phyloP scores from a whole-genome alignment of 1,284 basidiomycete genomes.

The Ustilago trichophora region DNA sequence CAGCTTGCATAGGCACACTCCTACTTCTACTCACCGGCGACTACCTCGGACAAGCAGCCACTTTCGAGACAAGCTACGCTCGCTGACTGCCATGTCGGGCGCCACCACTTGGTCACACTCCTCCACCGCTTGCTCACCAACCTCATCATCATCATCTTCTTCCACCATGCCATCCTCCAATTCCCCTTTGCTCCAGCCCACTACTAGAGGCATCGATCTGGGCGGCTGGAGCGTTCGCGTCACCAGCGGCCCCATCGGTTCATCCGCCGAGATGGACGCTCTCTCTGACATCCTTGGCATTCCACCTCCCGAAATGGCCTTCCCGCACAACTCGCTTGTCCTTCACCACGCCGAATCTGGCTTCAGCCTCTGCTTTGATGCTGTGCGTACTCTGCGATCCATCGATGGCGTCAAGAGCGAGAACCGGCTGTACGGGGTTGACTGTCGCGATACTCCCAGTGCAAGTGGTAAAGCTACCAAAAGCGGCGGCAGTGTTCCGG shows the following conservation, averaged over 20 bases:
- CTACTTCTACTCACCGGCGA: too few species aligned
- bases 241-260: constrained; percentile 58
- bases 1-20: too few species aligned
- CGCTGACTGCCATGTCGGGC: too few species aligned
- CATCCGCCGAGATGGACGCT: constrained; percentile 69
- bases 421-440: constrained; percentile 75
- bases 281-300: constrained; percentile 78
- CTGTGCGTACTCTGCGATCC: constrained; percentile 75
- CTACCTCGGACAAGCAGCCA: too few species aligned
- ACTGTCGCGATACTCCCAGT: constrained; percentile 23
- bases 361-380: constrained; percentile 77
- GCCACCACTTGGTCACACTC: too few species aligned
- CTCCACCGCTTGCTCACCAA: constrained; percentile 2
- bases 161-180: too few species aligned
- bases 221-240: constrained; percentile 58
- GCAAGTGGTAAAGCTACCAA: neutral
- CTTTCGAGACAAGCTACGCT: too few species aligned
- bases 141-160: constrained; percentile 20
- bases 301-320: constrained; percentile 95
- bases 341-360: constrained; percentile 72
- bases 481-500: constrained; percentile 7
- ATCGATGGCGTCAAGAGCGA: constrained; percentile 73
- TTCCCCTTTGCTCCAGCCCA: too few species aligned
- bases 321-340: constrained; percentile 82
- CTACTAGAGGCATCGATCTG: constrained; percentile 54